phyloP scores from a whole-genome alignment of 75 land plant genomes.

The Picea glauca region DNA sequence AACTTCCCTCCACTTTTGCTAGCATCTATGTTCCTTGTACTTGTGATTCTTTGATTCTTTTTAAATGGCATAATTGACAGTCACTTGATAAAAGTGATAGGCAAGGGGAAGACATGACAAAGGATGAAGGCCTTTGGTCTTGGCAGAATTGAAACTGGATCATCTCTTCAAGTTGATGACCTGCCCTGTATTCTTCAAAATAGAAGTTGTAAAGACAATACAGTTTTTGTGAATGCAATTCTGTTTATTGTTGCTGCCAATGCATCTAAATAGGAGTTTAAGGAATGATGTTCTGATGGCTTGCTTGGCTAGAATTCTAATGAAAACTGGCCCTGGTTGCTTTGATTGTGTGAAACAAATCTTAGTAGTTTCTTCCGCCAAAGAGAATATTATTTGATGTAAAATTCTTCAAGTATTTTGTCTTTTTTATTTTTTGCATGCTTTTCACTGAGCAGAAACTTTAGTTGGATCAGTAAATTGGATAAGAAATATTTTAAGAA shows the following conservation, averaged over 20 bases:
- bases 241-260: background rate
- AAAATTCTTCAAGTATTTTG: background rate
- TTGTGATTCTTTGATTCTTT: slow-evolving; percentile 3
- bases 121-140: background rate
- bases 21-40: background rate
- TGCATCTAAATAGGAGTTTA: background rate
- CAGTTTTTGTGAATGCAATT: background rate
- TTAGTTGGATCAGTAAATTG: background rate
- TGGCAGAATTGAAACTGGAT: background rate
- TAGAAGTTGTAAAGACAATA: background rate
- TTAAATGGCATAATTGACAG: background rate
- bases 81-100: background rate
- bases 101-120: background rate
- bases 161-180: background rate
- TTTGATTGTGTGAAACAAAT: background rate
- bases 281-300: background rate
- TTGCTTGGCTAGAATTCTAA: background rate
- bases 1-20: background rate
- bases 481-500: background rate
- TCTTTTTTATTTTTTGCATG: background rate
- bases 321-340: background rate
- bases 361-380: background rate
- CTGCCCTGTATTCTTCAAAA: background rate
- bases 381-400: background rate
- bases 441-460: background rate